Evolutionary conservation across 148 eudicot genomes (phyloP).

Genomic region (Fagopyrum esculentum): DNA sequence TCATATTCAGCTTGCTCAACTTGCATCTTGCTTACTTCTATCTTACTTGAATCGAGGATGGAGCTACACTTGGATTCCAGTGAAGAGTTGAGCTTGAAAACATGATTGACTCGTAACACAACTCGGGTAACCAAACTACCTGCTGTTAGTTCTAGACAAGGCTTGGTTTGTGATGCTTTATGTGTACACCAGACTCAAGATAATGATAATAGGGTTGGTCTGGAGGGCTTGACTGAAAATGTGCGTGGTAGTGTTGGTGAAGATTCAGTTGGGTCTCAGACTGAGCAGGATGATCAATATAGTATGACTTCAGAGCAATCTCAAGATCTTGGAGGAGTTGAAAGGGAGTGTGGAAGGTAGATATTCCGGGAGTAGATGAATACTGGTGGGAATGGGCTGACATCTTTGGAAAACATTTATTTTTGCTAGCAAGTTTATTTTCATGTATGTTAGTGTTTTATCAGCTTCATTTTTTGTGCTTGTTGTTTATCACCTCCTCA

Average conservation of each 20-base stretch:
- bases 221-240: constrained; percentile 32
- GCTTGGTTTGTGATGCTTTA: constrained; percentile 10
- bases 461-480: too few species aligned
- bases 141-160: too few species aligned
- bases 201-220: constrained; percentile 25
- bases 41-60: constrained; percentile 62
- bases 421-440: too few species aligned
- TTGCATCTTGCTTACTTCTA: constrained; percentile 78
- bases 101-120: too few species aligned
- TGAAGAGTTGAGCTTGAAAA: too few species aligned
- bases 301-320: constrained; percentile 61
- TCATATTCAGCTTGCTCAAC: constrained; percentile 52
- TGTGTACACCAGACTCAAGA: constrained; percentile 23
- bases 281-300: constrained; percentile 41
- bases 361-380: constrained; percentile 67
- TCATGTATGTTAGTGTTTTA: too few species aligned
- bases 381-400: constrained; percentile 33
- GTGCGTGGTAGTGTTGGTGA: constrained; percentile 27
- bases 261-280: constrained; percentile 20
- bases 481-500: too few species aligned
- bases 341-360: constrained; percentile 62
- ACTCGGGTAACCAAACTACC: too few species aligned
- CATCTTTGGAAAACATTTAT: constrained; percentile 10
- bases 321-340: constrained; percentile 49
- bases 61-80: too few species aligned